Base-by-base conservation (phyloP, 2,329 filamentous ascomycete species). In the Helicocarpus griseus region DNA sequence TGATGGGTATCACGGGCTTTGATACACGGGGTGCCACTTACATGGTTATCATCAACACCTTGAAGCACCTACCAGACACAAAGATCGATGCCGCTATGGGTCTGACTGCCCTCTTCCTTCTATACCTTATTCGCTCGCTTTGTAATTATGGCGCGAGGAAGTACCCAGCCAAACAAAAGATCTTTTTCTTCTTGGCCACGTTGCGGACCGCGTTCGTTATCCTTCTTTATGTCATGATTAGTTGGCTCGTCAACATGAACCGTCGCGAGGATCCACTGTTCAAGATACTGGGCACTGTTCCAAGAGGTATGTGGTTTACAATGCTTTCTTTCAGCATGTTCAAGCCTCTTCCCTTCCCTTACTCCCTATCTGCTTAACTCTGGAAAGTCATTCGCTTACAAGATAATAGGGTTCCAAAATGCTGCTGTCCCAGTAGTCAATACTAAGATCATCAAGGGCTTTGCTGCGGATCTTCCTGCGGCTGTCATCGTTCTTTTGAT, bases 401-500 rank as follows among this genome's bases (percentile, higher is more conserved):
- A 13, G 35, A 31, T 8, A 47, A 47, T 39, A 78, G 85, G 91
- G 26, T 96, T 98, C 70, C 78, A 87, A 63, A 77, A 91, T 64
- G 86, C 87, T 17, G 82, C 77, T 14, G 83, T 85, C 4, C 93
- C 93, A 0, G 74, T 70, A 0, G 72, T 97, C 54, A 81, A 86
- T 57, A 69, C 68, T 0, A 68, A 75, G 0, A 79, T 96, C 48
- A 79, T 95, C 63, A 76, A 73, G 1, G 71, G 80, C 0, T 89
- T 95, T 62, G 76, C 79, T 1, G 74, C 76, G 40, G 78, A 96
- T 57, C 74, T 97, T 3, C 93, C 93, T 0, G 86, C 87, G 6
- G 85, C 86, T 0, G 83, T 96, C 49, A 95, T 97, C 58, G 90
- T 98, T n/a, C 77, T 97, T 52, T 77, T 97, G 33, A 94, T 97